phyloP scores from a whole-genome alignment of 2,329 filamentous ascomycete species.

The Hypomyces perniciosus region DNA sequence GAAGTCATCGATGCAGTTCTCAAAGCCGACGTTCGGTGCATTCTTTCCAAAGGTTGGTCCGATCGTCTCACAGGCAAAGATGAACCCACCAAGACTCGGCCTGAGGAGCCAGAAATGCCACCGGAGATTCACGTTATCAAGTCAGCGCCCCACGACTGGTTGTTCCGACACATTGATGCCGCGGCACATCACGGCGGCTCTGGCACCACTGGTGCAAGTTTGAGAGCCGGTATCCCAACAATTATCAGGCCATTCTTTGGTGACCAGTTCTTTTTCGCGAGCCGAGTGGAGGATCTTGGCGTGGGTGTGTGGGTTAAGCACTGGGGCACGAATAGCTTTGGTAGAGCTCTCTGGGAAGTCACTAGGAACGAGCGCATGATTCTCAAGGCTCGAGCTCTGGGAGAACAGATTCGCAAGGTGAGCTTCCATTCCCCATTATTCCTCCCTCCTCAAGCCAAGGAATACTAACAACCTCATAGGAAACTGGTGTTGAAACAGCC shows the following conservation, averaged over 20 bases:
- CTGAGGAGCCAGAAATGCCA: conserved; percentile 61
- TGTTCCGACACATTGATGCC: conserved; percentile 90
- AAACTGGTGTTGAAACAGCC: conserved; percentile 82
- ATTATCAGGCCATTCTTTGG: conserved; percentile 97
- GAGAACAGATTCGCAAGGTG: conserved; percentile 82
- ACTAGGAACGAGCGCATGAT: conserved; percentile 91
- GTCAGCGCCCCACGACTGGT: conserved; percentile 90
- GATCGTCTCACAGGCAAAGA: conserved; percentile 60
- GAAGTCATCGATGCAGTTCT: conserved; percentile 89
- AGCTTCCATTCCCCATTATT: conserved; percentile 25
- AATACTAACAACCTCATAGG: conserved; percentile 45
- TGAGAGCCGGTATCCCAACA: conserved; percentile 85
- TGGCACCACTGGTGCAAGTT: conserved; percentile 87
- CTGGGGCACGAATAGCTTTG: conserved; percentile 80
- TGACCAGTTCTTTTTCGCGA: conserved; percentile 94
- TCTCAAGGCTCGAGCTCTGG: conserved; percentile 71
- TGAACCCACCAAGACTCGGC: conserved; percentile 40
- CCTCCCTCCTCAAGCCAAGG: not conserved
- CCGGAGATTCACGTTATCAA: conserved; percentile 82
- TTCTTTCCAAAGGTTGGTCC: conserved; percentile 95
- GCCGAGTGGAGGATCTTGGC: conserved; percentile 82
- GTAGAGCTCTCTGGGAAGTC: conserved; percentile 82
- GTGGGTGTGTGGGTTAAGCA: conserved; percentile 87
- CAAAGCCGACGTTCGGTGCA: conserved; percentile 89
- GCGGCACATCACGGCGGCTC: conserved; percentile 92